Evolutionary conservation across 306 rosid species (phyloP), one percentile per base, ranked within the genome.

Genomic region (Abrus precatorius): DNA sequence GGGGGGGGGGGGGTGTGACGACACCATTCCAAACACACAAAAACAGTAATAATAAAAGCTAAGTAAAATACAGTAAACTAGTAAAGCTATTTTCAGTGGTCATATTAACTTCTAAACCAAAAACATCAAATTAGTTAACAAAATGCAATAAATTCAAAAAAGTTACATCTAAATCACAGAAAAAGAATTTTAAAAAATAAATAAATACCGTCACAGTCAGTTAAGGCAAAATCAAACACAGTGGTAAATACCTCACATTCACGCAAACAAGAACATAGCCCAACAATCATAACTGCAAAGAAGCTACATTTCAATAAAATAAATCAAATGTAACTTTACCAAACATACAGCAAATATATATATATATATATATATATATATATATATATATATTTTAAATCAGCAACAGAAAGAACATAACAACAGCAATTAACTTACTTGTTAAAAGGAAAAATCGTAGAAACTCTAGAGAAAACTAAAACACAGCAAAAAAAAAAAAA

Each of bases 141-240:
- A 44, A 56, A 78, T 45, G 61, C 4, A 78, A 44, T 9, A 54
- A 55, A 33, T 32, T 41, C 3, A 32, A 64, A 36, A 64, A 10
- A 11, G 27, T 54, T 14, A 44, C 52, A 66, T 47, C 65, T 29
- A 49, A 68, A 56, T 56, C 71, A 75, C 30, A 64, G 45, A 74
- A 64, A 73, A 69, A 73, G 14, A 64, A 29, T 28, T 49, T 52
- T 50, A 5, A 14, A 20, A 14, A 14, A 76, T 20, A 27, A 53
- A 30, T 33, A 38, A 5, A 36, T 9, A 3, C 20, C 34, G 27
- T 20, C 10, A 48, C 29, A 29, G 44, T 38, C 47, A 65, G 63
- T 4, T 3, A 49, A 54, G 54, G 32, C 29, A 56, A 6, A 59
- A 44, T 45, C n/a, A 74, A 43, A 73, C 50, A 49, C 1, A 33